Evolutionary conservation across 23 red algal species (phyloP).

Genomic region (Gracilaria domingensis): DNA sequence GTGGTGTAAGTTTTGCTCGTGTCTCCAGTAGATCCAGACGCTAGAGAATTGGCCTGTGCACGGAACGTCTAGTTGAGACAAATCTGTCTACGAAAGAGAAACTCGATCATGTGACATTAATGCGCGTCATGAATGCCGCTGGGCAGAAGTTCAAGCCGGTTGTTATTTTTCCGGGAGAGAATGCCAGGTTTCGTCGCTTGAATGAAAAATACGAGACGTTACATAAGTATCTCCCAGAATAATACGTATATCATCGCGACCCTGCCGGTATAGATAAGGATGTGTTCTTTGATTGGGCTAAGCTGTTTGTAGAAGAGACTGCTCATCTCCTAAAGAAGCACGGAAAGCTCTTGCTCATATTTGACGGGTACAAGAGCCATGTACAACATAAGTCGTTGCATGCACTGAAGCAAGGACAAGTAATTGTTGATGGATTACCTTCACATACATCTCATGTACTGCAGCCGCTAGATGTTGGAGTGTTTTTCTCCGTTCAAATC

Average conservation of each 20-base stretch:
- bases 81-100: too few species aligned
- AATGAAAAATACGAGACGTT: neutral
- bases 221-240: neutral
- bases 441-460: too few species aligned
- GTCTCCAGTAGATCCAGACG: neutral
- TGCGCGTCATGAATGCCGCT: neutral
- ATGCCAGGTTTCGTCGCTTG: neutral
- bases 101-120: constrained; percentile 29
- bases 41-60: neutral
- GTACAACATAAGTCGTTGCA: too few species aligned
- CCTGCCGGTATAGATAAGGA: constrained; percentile 4
- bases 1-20: too few species aligned
- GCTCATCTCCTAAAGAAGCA: too few species aligned
- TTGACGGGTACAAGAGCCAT: too few species aligned
- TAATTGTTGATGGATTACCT: too few species aligned
- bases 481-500: too few species aligned
- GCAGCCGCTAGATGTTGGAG: too few species aligned
- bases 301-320: neutral
- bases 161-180: constrained; percentile 33
- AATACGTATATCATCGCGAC: constrained; percentile 3
- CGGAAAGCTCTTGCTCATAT: too few species aligned
- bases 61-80: neutral
- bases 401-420: too few species aligned
- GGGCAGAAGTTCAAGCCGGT: constrained; percentile 12
- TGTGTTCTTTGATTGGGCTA: neutral